Evolutionary conservation across 202 grass and related monocot genomes (phyloP), one percentile per base, ranked within the genome.

Genomic region (Zizania palustris): DNA sequence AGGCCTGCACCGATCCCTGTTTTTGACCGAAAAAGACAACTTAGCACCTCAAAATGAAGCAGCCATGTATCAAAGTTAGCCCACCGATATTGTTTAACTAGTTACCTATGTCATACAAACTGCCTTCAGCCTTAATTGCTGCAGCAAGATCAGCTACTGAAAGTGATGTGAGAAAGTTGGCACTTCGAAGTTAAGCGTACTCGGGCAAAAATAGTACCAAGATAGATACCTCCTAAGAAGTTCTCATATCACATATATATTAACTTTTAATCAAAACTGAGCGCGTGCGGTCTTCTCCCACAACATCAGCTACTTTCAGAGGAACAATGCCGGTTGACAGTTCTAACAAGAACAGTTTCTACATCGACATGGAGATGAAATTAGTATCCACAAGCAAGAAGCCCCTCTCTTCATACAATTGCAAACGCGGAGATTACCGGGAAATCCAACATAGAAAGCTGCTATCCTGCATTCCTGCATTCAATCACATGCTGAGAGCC

Each of bases 341-440:
- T 99, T 85, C 96, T 95, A 62, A 95, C 67, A 14, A 91, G 92
- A 55, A 99, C 89, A 14, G 85, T 99, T 87, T 99, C 91, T 99
- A 22, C 37, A 68, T 33, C 20, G 60, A 22, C 0, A 45, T 36
- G 15, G 3, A 73, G 37, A 50, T 21, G n/a, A 20, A 84, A 44
- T 28, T 28, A 28, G 28, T 28, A 2, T 28, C 28, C 28, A 28
- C 2, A 60, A 45, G 10, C 44, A 38, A 45, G 22, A 50, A 73
- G 20, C 14, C 44, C 15, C 3, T 67, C 19, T 11, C 3, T 82
- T 41, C 37, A 34, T 20, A 66, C 0, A 36, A 77, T 34, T 62
- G 18, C 16, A 34, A 28, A 28, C 28, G 2, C 1, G 5, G 20
- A 3, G 57, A 22, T 71, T 98, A 95, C 95, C 95, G 73, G 91